Evolutionary conservation across 192 early-diverging fungal genomes (phyloP), one percentile per base, ranked within the genome.

Genomic region (Coemansia sp.): DNA sequence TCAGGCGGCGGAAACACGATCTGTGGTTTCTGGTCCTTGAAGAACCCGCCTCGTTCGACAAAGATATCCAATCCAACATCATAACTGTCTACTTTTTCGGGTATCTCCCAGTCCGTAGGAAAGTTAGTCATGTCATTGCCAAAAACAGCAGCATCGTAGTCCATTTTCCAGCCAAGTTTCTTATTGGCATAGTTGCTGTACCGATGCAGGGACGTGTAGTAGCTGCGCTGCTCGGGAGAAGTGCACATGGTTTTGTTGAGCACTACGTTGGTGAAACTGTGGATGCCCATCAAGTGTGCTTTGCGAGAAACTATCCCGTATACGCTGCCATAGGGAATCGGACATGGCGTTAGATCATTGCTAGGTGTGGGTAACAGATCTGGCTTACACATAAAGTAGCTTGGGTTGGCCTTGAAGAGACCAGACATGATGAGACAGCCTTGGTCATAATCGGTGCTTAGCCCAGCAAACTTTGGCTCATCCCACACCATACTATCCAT

Each of bases 281-380:
- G 30, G 14, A 48, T 48, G 2, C 46, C 46, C 46, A 48, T 48
- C 46, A 48, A 48, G 23, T 48, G 46, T 1, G 46, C 46, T 28
- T 48, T 48, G 46, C 46, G 46, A 14, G 15, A 12, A 5, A 28
- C 21, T 2, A 48, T 48, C 12, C 46, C 46, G 12, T 48, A 48
- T 6, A 48, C 46, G 12, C 13, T 23, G 13, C 46, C 46, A 15
- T 31, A 48, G 5, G 46, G 46, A 2, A 48, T 21, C 2, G 21
- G 46, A 9, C 46, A 48, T 15, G 46, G 21, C 23, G 46, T 7
- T 6, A 48, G 12, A 4, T 48, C 46, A 11, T 26, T 28, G 13
- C 9, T 48, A 4, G 46, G 46, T 0, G 46, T 48, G 2, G 26
- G 2, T 4, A 48, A 13, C 13, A 19, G 13, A 21, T 48, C 26